A percentile compares a stretch with the other conserved stretches of the same genome.
These are phyloP conservation scores for Serendipita sp. DNA, from an alignment of 768 basidiomycete species.

Conservation along the genomic window DNA sequence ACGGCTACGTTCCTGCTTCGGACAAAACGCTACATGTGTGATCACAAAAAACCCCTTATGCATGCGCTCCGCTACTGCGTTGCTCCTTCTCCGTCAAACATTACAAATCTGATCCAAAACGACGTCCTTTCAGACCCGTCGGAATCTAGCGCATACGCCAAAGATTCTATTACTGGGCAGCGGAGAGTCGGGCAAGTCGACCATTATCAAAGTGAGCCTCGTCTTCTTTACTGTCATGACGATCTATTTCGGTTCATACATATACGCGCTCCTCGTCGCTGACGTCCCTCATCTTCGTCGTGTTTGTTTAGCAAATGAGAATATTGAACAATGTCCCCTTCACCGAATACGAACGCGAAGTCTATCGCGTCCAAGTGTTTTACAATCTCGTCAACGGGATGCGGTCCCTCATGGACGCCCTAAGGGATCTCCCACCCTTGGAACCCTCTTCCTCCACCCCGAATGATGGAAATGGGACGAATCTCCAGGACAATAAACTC, in stretches of 20 bases:
- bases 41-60: neutral
- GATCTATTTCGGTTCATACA: too few relatives aligned
- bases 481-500: neutral
- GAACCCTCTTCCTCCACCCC: conserved; percentile 18
- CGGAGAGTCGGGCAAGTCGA: conserved; percentile 26
- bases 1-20: too few relatives aligned
- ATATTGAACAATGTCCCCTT: conserved; percentile 27
- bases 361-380: conserved; percentile 28
- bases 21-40: neutral
- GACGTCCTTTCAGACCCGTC: neutral
- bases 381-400: conserved; percentile 28
- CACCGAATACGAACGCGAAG: conserved; percentile 22
- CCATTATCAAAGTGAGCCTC: conserved; percentile 18
- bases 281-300: neutral
- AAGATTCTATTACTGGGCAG: conserved; percentile 22
- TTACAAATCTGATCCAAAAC: neutral
- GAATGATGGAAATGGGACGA: conserved; percentile 10
- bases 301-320: conserved; percentile 23
- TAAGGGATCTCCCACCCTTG: conserved; percentile 22
- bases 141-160: neutral
- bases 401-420: conserved; percentile 21
- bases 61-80: neutral
- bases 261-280: neutral
- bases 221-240: neutral
- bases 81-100: neutral